These are phyloP conservation scores for Colletotrichum tamarilloi DNA, from an alignment of 2,329 filamentous ascomycete genomes.

Conservation along the genomic window DNA sequence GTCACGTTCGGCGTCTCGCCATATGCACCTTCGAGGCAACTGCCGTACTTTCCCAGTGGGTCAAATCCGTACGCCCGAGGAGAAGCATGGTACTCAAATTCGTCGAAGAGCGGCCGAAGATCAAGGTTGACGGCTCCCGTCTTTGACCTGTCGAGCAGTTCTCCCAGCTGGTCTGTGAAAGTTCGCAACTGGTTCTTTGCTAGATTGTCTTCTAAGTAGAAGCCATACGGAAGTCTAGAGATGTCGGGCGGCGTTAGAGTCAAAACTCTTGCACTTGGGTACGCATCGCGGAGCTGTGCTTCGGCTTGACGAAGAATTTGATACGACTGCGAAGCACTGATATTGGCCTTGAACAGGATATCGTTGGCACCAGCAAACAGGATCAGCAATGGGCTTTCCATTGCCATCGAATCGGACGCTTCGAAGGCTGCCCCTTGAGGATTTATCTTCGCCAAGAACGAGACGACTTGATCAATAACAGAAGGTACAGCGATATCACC, in stretches of 20 bases:
- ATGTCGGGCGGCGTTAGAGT: conserved; percentile 25
- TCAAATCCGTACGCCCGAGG: conserved; percentile 16
- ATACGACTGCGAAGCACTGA: conserved; percentile 27
- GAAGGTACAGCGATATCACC: conserved; percentile 21
- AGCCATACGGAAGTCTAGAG: conserved; percentile 17
- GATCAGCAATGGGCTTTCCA: conserved; percentile 11
- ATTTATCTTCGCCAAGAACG: conserved; percentile 2
- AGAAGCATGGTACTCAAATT: conserved; percentile 27
- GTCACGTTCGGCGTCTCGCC: conserved; percentile 28
- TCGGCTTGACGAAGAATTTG: not conserved
- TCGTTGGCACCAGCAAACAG: conserved; percentile 25
- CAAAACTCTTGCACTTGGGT: not conserved
- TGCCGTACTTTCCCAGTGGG: conserved; percentile 24
- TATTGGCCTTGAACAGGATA: conserved; percentile 25
- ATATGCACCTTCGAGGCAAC: conserved; percentile 23
- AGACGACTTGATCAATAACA: conserved; percentile 14
- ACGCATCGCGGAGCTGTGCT: not conserved
- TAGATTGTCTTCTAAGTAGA: not conserved
- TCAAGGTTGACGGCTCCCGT: not conserved
- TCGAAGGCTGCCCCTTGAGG: conserved; percentile 2
- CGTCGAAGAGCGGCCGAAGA: conserved; percentile 19
- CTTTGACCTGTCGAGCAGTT: not conserved
- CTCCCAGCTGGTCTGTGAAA: not conserved
- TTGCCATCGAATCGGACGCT: not conserved
- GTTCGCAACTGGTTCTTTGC: conserved; percentile 1